These are phyloP conservation scores for Ganoderma lucidum DNA, from an alignment of 1,284 basidiomycete species.

Conservation along the genomic window DNA sequence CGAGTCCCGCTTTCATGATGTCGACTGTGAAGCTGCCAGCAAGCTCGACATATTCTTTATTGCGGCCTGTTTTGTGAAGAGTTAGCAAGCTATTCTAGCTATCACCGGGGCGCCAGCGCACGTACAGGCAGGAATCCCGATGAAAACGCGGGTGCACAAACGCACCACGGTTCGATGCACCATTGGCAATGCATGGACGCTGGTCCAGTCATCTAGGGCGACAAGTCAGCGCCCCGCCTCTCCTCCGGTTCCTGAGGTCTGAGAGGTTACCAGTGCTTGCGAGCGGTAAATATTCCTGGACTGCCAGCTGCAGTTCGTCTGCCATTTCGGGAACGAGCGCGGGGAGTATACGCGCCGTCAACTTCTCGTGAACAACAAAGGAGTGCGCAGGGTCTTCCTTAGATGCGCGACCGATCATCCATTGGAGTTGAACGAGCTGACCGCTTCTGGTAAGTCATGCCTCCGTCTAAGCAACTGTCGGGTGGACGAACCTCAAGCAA, in stretches of 20 bases:
- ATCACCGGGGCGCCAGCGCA: not conserved
- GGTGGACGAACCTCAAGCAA: not conserved
- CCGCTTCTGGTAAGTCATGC: constrained; percentile 29
- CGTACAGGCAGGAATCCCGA: not conserved
- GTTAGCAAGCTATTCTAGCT: no score
- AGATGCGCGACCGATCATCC: constrained; percentile 24
- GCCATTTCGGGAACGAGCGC: not conserved
- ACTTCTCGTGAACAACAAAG: not conserved
- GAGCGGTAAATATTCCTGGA: not conserved
- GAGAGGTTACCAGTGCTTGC: not conserved
- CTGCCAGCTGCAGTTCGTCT: not conserved
- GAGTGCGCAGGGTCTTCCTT: not conserved
- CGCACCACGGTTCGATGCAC: no score
- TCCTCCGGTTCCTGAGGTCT: no score
- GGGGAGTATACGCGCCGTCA: not conserved
- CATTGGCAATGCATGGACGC: not conserved
- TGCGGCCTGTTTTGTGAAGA: no score
- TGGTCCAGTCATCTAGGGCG: not conserved
- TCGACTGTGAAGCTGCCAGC: no score
- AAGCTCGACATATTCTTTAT: no score
- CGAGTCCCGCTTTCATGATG: no score
- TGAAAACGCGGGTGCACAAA: not conserved
- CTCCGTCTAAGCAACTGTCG: not conserved
- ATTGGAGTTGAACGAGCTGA: not conserved
- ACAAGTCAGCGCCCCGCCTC: not conserved